Evolutionary conservation across 768 basidiomycete species (phyloP).

Genomic region (Tricholoma bakamatsutake): DNA sequence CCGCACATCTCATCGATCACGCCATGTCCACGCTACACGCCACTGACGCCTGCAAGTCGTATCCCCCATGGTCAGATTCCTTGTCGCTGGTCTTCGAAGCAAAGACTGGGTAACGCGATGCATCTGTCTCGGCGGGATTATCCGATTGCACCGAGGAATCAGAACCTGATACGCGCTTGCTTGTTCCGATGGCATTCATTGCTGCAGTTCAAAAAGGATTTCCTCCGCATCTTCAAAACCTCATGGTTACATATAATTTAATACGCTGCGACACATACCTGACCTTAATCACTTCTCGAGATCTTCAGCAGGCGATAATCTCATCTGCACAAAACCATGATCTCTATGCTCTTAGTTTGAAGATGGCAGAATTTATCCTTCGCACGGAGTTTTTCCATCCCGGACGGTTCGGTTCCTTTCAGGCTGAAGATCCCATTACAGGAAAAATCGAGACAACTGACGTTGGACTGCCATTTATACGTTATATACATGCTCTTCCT

Average conservation of each 20-base stretch:
- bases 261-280: slow-evolving; percentile 41
- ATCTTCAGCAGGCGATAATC: slow-evolving; percentile 53
- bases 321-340: slow-evolving; percentile 39
- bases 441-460: slow-evolving; percentile 36
- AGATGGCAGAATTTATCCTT: slow-evolving; percentile 43
- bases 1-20: slow-evolving; percentile 43
- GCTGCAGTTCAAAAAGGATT: slow-evolving; percentile 34
- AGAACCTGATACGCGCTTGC: slow-evolving; percentile 37
- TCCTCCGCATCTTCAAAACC: slow-evolving; percentile 38
- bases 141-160: slow-evolving; percentile 42
- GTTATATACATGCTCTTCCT: slow-evolving; percentile 56
- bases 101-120: slow-evolving; percentile 48
- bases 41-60: slow-evolving; percentile 35
- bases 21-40: slow-evolving; percentile 41
- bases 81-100: slow-evolving; percentile 52
- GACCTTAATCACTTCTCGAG: slow-evolving; percentile 31
- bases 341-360: slow-evolving; percentile 44
- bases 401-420: slow-evolving; percentile 55
- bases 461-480: slow-evolving; percentile 52
- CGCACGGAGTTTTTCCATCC: slow-evolving; percentile 56
- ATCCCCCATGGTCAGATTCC: slow-evolving; percentile 40
- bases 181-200: slow-evolving; percentile 48
- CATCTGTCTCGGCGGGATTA: slow-evolving; percentile 45
- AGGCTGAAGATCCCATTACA: slow-evolving; percentile 35
- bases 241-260: slow-evolving; percentile 44